These are phyloP conservation scores for Tritrichomonas foetus DNA, from an alignment of 208 protist species.

Conservation along the genomic window DNA sequence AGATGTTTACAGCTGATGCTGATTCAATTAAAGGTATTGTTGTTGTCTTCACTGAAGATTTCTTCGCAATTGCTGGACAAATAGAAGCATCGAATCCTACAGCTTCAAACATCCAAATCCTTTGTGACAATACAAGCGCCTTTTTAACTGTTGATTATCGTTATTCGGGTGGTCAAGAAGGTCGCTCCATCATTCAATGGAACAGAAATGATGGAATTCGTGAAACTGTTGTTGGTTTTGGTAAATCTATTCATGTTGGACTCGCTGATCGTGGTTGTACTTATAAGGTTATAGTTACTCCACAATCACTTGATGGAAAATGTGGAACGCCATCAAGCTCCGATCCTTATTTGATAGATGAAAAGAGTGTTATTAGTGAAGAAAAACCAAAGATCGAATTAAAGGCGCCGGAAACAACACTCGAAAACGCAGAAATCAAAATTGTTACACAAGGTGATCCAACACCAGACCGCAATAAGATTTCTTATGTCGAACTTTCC, in stretches of 20 bases:
- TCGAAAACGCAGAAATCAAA: background rate
- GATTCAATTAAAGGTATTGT: background rate
- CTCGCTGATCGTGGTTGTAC: background rate
- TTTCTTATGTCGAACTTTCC: background rate
- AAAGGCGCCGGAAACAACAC: background rate
- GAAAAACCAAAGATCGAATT: background rate
- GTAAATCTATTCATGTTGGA: background rate
- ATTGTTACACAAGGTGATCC: background rate
- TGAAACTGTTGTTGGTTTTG: background rate
- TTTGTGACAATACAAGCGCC: background rate
- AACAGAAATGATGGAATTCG: background rate
- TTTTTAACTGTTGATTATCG: background rate
- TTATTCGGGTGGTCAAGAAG: background rate
- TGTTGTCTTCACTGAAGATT: background rate
- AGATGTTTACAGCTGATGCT: background rate
- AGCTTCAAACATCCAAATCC: background rate
- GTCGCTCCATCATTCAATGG: background rate
- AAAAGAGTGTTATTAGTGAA: background rate
- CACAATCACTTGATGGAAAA: background rate
- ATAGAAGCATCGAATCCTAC: background rate
- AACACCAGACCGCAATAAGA: background rate
- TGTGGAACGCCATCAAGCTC: background rate
- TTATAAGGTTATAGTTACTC: background rate
- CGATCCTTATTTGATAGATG: background rate
- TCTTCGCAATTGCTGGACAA: background rate